Evolutionary conservation across 495 filamentous ascomycete species (phyloP).

Genomic region (Aspergillus kassunensis): DNA sequence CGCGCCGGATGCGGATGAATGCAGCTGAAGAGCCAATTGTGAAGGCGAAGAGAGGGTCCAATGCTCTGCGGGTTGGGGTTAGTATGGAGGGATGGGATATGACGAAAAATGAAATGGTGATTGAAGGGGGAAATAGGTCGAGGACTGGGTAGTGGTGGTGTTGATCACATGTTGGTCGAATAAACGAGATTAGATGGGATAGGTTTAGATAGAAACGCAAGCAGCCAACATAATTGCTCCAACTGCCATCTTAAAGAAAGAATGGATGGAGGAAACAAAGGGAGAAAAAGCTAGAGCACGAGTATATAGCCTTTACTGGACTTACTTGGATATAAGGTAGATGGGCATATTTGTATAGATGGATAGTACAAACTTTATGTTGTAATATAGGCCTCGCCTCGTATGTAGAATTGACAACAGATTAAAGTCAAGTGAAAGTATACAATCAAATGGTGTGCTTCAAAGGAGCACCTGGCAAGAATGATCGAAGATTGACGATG

Average conservation of each 20-base stretch:
- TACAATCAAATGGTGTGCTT: too few relatives aligned
- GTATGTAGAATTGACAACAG: too few relatives aligned
- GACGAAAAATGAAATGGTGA: too few relatives aligned
- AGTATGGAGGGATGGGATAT: not conserved
- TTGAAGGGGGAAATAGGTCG: too few relatives aligned
- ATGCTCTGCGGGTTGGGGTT: constrained; percentile 43
- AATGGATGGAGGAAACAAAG: not conserved
- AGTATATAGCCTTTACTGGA: not conserved
- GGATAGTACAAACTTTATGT: too few relatives aligned
- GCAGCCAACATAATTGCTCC: too few relatives aligned
- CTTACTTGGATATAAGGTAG: constrained; percentile 44
- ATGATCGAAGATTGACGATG: too few relatives aligned
- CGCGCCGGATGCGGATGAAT: constrained; percentile 62
- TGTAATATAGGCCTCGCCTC: too few relatives aligned
- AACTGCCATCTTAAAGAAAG: not conserved
- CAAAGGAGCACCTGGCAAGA: too few relatives aligned
- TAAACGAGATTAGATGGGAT: not conserved
- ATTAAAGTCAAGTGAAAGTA: too few relatives aligned
- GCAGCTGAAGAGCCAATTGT: constrained; percentile 67
- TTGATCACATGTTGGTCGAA: too few relatives aligned
- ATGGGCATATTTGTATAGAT: constrained; percentile 23
- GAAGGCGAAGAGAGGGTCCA: constrained; percentile 84
- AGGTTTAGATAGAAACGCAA: not conserved
- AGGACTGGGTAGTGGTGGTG: too few relatives aligned
- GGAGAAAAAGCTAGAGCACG: not conserved